phyloP scores from a whole-genome alignment of 352 stramenopile genomes.

The Phytopythium cucurbitacearum region DNA sequence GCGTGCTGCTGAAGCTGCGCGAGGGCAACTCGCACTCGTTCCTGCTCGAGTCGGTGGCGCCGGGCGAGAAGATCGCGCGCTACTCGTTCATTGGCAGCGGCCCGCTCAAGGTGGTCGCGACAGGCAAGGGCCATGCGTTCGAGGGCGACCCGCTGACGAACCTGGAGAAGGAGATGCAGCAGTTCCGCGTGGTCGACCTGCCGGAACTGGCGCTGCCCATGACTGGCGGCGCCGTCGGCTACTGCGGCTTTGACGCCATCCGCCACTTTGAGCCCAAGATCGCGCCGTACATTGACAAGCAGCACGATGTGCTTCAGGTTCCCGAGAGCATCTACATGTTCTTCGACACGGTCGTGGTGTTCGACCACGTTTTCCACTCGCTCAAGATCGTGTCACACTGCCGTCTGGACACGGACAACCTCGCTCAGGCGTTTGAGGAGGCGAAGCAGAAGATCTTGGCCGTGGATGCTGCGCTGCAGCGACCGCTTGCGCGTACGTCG shows the following conservation, averaged over 20 bases:
- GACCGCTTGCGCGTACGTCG: conserved; percentile 47
- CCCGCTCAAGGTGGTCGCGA: conserved; percentile 72
- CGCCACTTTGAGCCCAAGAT: conserved; percentile 86
- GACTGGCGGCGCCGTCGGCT: conserved; percentile 84
- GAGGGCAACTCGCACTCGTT: conserved; percentile 78
- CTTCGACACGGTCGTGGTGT: conserved; percentile 87
- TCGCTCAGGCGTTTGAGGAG: conserved; percentile 62
- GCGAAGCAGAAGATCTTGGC: conserved; percentile 70
- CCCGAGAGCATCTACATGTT: conserved; percentile 91
- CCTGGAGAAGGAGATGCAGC: conserved; percentile 78
- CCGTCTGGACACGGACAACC: conserved; percentile 59
- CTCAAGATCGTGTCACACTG: conserved; percentile 87
- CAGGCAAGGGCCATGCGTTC: conserved; percentile 51
- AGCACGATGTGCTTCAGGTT: conserved; percentile 76
- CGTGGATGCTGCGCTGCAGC: conserved; percentile 57
- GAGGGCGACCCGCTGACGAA: conserved; percentile 70
- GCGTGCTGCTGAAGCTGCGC: conserved; percentile 84
- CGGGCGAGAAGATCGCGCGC: conserved; percentile 82
- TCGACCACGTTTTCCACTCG: conserved; percentile 89
- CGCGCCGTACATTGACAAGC: conserved; percentile 65
- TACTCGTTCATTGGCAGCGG: conserved; percentile 89
- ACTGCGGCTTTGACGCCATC: conserved; percentile 87
- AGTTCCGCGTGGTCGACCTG: conserved; percentile 60
- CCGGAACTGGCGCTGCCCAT: conserved; percentile 79
- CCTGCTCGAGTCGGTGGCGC: conserved; percentile 82